Base-by-base conservation (phyloP, 2,329 filamentous ascomycete genomes). In the Neurospora crassa region DNA sequence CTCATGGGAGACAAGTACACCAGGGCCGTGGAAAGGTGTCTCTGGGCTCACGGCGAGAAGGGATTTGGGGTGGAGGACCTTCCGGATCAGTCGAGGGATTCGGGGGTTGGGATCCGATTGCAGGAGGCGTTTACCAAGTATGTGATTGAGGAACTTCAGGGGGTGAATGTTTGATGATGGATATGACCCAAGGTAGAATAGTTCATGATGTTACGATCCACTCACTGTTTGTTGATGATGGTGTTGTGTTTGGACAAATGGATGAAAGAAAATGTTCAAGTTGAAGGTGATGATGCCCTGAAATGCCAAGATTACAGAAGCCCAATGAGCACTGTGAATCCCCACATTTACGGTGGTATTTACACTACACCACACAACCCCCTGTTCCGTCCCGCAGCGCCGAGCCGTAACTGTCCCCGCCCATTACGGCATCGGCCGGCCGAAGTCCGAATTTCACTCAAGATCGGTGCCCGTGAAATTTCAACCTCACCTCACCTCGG, bases 1-100 rank as follows among this genome's bases (percentile, higher is more conserved):
- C 40, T 74, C 10, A 73, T 69, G 1, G 76, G 76, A 7, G 73
- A 77, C 11, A 40, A 70, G 42, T 77, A 77, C 69, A 74, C 68
- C 67, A 70, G 29, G 20, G 75, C 73, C 7, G 76, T 76, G 3
- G 71, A 70, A 67, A 70, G 74, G 41, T 77, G 76, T 67, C 42
- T 77, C 0, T 75, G 74, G 76, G 75, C 76, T 63, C 75, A 77
- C 47, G 76, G 74, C 6, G 72, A 74, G 40, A 72, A 71, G 69
- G 76, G 76, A 7, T 75, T 77, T 16, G 75, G 72, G 0, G 73
- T 76, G 12, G 73, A 72, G 4, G 75, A 76, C 68, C 12, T n/a
- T n/a, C 72, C 68, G 2, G 73, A 76, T 10, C 74, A 75, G 68
- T 73, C 74, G 8, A 74, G 71, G 16, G 75, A 76, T 34, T 74